Base-by-base conservation (phyloP, 257 asterid species). In the Petunia secreta region DNA sequence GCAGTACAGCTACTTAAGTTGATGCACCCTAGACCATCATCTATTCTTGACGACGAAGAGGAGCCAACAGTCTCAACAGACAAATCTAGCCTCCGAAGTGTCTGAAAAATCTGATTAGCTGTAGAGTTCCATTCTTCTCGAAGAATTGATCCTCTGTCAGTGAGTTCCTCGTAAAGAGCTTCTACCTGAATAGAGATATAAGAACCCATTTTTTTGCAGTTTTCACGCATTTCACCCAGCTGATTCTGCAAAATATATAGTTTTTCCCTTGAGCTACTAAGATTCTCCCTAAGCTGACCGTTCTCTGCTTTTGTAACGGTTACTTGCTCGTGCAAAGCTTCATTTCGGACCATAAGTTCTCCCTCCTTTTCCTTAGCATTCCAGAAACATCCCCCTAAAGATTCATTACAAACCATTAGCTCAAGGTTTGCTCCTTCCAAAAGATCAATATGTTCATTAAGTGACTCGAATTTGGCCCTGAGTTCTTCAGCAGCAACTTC, bases 391-490 rank as follows among this genome's bases (percentile, higher is more conserved):
- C 85, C 93, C 82, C 86, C 86, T 76, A 89, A 83, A 82, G 88
- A 86, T 89, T 96, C 98, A 85, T 81, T 86, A 6, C 91, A 88
- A 86, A 91, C 90, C 94, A 89, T 86, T 81, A 87, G 92, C 90
- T 88, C 97, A 78, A 96, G 82, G 80, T 88, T 91, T 84, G 82
- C 89, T 81, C 83, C 89, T 82, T 91, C 97, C 79, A 91, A 85
- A 86, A 79, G 85, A 84, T 87, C 91, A 62, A 83, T 74, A 79
- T 91, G 89, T 84, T 83, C 89, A 83, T 81, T 85, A 81, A 90
- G 80, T 46, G 83, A 77, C 82, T 83, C 90, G 82, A 81, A 86
- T 83, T 82, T 69, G 81, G 75, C 82, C 85, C 63, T 79, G 64
- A 82, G 81, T 85, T 83, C 87, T 80, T 75, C 83, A 80, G 80